A percentile compares a stretch with the other conserved stretches of the same genome.
Conservation (phyloP, 768 basidiomycete genomes). For the Hygrophoropsis aurantiaca region DNA sequence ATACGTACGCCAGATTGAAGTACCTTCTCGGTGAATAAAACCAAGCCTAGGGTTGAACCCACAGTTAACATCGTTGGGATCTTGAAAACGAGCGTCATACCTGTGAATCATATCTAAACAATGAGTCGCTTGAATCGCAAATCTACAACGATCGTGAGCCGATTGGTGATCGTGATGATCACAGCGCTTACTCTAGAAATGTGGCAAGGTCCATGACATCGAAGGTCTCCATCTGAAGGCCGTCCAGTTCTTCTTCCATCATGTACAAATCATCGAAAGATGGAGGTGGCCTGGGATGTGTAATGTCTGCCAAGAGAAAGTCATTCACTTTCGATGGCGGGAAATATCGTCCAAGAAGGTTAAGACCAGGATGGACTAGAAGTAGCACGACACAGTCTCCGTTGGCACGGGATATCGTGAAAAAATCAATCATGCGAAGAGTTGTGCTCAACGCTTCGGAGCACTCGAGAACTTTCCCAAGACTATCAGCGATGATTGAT, state of each 20-base stretch:
- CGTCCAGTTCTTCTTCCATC: constrained; percentile 44
- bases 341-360: constrained; percentile 69
- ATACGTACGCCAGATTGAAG: background rate
- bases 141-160: constrained; percentile 40
- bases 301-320: constrained; percentile 58
- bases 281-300: constrained; percentile 39
- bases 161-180: background rate
- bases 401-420: constrained; percentile 62
- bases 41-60: constrained; percentile 40
- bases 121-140: constrained; percentile 72
- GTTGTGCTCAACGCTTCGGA: constrained; percentile 53
- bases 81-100: constrained; percentile 26
- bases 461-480: constrained; percentile 35
- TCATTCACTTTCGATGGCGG: constrained; percentile 66
- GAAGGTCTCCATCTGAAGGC: constrained; percentile 53
- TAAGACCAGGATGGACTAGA: constrained; percentile 67
- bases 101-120: constrained; percentile 69
- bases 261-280: constrained; percentile 52
- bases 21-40: constrained; percentile 69
- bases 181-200: constrained; percentile 60
- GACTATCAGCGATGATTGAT: background rate
- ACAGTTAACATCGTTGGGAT: constrained; percentile 6
- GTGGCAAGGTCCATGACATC: constrained; percentile 78
- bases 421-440: constrained; percentile 61
- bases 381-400: constrained; percentile 74